These are phyloP conservation scores for Fagopyrum tataricum DNA, from an alignment of 148 eudicot species.

Conservation along the genomic window DNA sequence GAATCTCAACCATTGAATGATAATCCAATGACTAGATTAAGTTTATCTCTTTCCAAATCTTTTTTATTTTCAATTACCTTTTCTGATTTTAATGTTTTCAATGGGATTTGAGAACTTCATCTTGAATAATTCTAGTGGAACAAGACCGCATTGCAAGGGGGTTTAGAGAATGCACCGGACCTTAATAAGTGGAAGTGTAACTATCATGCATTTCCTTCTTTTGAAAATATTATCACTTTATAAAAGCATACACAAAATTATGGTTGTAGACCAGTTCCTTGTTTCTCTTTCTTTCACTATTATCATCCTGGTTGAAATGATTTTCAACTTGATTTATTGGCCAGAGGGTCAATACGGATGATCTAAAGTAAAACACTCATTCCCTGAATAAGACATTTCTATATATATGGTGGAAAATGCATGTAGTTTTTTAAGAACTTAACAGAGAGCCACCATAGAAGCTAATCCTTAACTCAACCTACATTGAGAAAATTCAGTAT, in stretches of 20 bases:
- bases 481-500: background rate
- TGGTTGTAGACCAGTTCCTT: background rate
- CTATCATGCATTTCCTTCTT: background rate
- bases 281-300: background rate
- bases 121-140: too few species aligned
- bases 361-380: background rate
- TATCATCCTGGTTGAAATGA: background rate
- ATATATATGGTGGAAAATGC: background rate
- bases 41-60: too few species aligned
- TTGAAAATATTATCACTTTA: too few species aligned
- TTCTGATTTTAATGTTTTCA: too few species aligned
- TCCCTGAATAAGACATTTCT: background rate
- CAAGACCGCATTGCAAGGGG: too few species aligned
- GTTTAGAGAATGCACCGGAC: too few species aligned
- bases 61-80: too few species aligned
- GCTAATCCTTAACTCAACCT: background rate
- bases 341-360: background rate
- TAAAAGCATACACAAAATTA: too few species aligned
- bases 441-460: background rate
- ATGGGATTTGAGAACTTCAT: too few species aligned
- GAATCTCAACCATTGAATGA: too few species aligned
- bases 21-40: too few species aligned
- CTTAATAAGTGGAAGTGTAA: background rate
- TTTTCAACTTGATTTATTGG: background rate
- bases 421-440: background rate